Conservation (phyloP, 2,329 filamentous ascomycete genomes). For the Colletotrichum tofieldiae region DNA sequence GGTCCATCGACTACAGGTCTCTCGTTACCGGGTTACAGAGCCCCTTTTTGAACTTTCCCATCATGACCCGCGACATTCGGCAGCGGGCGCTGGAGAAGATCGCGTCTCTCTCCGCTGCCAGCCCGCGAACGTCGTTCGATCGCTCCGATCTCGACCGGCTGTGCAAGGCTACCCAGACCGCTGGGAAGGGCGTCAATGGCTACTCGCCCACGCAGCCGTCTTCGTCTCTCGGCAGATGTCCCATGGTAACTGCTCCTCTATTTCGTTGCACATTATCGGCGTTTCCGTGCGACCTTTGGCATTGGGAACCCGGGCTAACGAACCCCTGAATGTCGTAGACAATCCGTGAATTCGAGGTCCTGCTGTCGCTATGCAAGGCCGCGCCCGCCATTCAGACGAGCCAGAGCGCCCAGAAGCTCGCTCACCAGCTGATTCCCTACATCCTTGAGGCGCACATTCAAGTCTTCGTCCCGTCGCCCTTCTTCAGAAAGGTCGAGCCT, state of each 20-base stretch:
- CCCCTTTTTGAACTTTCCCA: constrained; percentile 29
- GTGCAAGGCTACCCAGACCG: constrained; percentile 70
- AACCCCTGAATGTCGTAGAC: constrained; percentile 66
- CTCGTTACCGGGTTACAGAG: constrained; percentile 8
- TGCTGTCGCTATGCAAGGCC: constrained; percentile 92
- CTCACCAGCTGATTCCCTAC: constrained; percentile 86
- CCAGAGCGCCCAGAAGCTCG: constrained; percentile 83
- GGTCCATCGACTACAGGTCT: neutral
- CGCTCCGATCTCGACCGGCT: constrained; percentile 75
- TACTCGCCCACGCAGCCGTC: constrained; percentile 55
- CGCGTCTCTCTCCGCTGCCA: constrained; percentile 73
- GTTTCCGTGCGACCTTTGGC: neutral
- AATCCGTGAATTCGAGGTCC: constrained; percentile 90
- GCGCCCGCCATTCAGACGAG: constrained; percentile 80
- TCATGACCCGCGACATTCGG: constrained; percentile 71
- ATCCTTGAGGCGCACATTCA: constrained; percentile 88
- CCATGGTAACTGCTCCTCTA: constrained; percentile 69
- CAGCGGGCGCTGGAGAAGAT: constrained; percentile 77
- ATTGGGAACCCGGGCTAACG: constrained; percentile 8
- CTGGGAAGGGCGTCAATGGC: constrained; percentile 65
- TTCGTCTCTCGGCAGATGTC: constrained; percentile 66
- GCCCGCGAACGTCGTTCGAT: constrained; percentile 69
- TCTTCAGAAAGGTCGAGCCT: constrained; percentile 85
- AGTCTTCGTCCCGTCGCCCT: constrained; percentile 83
- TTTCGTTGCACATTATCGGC: neutral